Evolutionary conservation across 2,329 filamentous ascomycete genomes (phyloP), one percentile per base, ranked within the genome.

Genomic region (Pseudonectria buxi): DNA sequence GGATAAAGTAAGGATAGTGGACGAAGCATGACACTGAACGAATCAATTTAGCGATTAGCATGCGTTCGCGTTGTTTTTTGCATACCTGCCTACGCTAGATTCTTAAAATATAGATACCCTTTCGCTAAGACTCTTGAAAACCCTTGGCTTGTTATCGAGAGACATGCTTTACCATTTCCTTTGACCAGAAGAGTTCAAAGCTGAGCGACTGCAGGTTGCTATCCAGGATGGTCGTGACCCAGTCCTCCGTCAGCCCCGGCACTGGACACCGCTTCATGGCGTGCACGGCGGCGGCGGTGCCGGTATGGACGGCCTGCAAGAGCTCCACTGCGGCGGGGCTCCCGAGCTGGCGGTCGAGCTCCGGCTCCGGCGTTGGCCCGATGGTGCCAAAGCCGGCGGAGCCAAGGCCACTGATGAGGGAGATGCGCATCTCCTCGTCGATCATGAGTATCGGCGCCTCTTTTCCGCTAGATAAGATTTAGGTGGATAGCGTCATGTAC

Each of bases 381-480:
- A 72, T 49, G 3, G 76, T 70, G n/a, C 69, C 58, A 43, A 81
- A 79, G 0, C 74, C 75, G 28, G 63, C 67, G 1, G 57, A 49
- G 3, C 61, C 63, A 0, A 81, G 61, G 0, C 77, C 77, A 3
- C 76, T 67, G 26, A 71, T 65, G 32, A 82, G 79, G 51, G 72
- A 81, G 51, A 81, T 75, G 3, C 77, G 68, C 51, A 80, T 77
- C 48, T 81, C 77, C 43, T 81, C 76, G 42, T 81, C 77, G 11
- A 78, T 67, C 70, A 81, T 78, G n/a, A 81, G 44, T n/a, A 51
- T 67, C 5, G 57, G 56, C 3, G 38, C 25, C 9, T 43, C 41
- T 4, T 43, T 44, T 10, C 38, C 27, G 12, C 32, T 15, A 32
- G 70, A 69, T 2, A 71, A 54, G 7, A 51, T 59, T 1, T 67